phyloP scores from a whole-genome alignment of 2,329 filamentous ascomycete species.

The Stachybotrys chlorohalonatus region DNA sequence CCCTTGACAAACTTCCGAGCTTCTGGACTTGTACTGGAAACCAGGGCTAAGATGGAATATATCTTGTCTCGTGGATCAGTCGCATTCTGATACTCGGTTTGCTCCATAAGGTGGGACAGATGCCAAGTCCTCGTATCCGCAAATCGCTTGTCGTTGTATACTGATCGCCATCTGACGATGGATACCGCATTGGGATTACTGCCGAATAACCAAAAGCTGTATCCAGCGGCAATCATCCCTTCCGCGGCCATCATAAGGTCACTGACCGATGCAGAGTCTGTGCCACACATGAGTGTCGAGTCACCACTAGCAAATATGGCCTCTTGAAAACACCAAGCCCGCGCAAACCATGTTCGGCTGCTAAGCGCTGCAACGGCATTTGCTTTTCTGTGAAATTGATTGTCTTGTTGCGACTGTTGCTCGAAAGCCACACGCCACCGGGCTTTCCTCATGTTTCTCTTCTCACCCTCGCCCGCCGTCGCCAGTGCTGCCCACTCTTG shows the following conservation, averaged over 20 bases:
- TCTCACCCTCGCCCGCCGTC: background rate
- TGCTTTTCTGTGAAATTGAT: background rate
- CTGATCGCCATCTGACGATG: background rate
- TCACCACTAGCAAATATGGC: background rate
- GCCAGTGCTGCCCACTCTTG: background rate
- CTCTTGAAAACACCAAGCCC: background rate
- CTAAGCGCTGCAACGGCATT: background rate
- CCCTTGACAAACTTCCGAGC: background rate
- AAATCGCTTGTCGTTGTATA: background rate
- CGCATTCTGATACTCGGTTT: background rate
- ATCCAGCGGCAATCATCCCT: background rate
- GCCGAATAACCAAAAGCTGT: background rate
- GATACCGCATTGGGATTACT: background rate
- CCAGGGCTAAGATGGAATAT: background rate
- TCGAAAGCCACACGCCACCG: background rate
- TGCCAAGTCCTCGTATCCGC: background rate
- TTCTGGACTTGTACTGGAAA: background rate
- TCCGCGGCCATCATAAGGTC: background rate
- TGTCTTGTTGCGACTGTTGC: background rate
- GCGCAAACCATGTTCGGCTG: background rate
- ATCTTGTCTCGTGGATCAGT: background rate
- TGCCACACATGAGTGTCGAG: background rate
- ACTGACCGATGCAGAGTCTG: background rate
- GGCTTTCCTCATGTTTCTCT: background rate
- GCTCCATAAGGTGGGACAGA: background rate